Conservation (phyloP, 2,329 filamentous ascomycete genomes). For the Cadophora sp. region DNA sequence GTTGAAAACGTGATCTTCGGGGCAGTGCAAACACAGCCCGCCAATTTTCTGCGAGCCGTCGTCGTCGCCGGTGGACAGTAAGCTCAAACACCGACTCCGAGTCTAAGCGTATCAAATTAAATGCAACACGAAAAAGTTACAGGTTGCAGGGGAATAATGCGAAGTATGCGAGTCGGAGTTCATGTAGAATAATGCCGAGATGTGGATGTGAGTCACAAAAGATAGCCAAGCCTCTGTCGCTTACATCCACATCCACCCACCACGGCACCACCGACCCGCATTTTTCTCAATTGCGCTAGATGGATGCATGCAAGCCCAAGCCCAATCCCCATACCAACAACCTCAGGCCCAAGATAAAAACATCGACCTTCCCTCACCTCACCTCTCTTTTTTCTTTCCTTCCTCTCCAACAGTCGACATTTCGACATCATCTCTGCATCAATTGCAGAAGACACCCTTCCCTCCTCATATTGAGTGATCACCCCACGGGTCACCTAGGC, state of each 20-base stretch:
- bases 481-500: conserved; percentile 22
- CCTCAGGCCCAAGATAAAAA: conserved; percentile 9
- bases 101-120: neutral
- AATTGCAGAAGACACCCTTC: conserved; percentile 14
- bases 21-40: neutral
- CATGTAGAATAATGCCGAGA: neutral
- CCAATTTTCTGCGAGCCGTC: neutral
- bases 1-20: neutral
- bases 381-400: neutral
- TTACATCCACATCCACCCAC: no score
- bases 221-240: neutral
- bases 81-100: neutral
- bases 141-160: neutral
- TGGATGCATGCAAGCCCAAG: neutral
- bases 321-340: neutral
- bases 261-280: neutral
- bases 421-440: conserved; percentile 17
- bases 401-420: neutral
- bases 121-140: neutral
- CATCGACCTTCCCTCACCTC: neutral
- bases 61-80: neutral
- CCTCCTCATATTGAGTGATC: neutral
- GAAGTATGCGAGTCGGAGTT: neutral
- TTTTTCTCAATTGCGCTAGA: neutral
- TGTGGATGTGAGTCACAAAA: neutral